These are phyloP conservation scores for Ochromonas danica DNA, from an alignment of 108 stramenopile genomes.

Conservation along the genomic window DNA sequence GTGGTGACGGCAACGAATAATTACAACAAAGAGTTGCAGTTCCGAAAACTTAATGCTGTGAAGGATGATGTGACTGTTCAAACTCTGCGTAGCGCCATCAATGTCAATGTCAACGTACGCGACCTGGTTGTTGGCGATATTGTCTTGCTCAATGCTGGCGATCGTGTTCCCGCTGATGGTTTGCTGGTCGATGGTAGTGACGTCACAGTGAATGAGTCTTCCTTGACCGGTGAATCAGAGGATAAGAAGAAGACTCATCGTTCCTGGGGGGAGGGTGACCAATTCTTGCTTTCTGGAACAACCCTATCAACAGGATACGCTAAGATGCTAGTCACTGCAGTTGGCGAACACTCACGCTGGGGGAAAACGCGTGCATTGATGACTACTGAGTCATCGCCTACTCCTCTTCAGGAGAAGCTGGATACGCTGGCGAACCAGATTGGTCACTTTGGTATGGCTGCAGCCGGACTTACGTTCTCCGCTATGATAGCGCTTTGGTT, in stretches of 20 bases:
- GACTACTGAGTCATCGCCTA: slow-evolving; percentile 67
- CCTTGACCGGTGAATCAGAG: slow-evolving; percentile 90
- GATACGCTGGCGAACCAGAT: slow-evolving; percentile 77
- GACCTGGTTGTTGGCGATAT: slow-evolving; percentile 80
- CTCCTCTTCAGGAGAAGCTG: slow-evolving; percentile 78
- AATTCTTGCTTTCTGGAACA: slow-evolving; percentile 52
- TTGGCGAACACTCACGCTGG: slow-evolving; percentile 53
- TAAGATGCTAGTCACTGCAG: slow-evolving; percentile 47
- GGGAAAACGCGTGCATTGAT: slow-evolving; percentile 47
- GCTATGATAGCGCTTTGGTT: slow-evolving; percentile 77
- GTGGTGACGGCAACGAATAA: slow-evolving; percentile 83
- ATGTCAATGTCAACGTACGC: slow-evolving; percentile 35
- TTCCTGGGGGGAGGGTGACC: slow-evolving; percentile 33
- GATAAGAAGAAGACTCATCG: slow-evolving; percentile 61
- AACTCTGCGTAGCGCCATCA: slow-evolving; percentile 49
- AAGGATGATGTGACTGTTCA: slow-evolving; percentile 66
- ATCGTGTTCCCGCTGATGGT: slow-evolving; percentile 86
- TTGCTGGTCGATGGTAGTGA: slow-evolving; percentile 74
- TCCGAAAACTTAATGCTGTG: slow-evolving; percentile 72
- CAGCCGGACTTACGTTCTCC: slow-evolving; percentile 67
- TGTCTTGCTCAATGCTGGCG: slow-evolving; percentile 76
- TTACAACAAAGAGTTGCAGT: slow-evolving; percentile 84
- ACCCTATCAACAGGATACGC: slow-evolving; percentile 41
- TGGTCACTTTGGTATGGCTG: slow-evolving; percentile 71
- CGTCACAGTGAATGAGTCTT: slow-evolving; percentile 81